These are phyloP conservation scores for Breynia disticha DNA, from an alignment of 441 rosid genomes.

Conservation along the genomic window DNA sequence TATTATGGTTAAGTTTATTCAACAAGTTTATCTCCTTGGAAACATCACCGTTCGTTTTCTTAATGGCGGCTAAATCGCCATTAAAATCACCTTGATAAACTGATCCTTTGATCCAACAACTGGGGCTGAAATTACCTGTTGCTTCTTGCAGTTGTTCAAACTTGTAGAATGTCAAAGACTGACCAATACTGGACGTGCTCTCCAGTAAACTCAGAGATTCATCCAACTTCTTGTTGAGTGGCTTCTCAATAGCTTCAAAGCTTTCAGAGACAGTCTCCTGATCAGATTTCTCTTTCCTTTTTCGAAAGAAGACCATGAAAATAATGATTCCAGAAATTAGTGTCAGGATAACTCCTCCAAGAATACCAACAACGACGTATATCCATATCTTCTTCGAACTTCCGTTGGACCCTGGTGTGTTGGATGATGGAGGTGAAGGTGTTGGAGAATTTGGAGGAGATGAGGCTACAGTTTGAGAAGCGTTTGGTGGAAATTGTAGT, in stretches of 20 bases:
- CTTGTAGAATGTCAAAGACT: slow-evolving; percentile 47
- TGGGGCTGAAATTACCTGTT: slow-evolving; percentile 52
- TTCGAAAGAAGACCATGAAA: slow-evolving; percentile 22
- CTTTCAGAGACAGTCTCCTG: slow-evolving; percentile 11
- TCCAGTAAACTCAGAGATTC: slow-evolving; percentile 31
- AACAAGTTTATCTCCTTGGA: slow-evolving; percentile 49
- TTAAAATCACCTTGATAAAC: slow-evolving; percentile 50
- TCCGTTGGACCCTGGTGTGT: slow-evolving; percentile 16
- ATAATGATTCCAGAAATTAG: slow-evolving; percentile 18
- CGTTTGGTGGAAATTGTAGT: slow-evolving; percentile 32
- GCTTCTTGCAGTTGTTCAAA: slow-evolving; percentile 51
- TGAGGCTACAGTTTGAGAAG: slow-evolving; percentile 24
- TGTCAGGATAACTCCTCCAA: slow-evolving; percentile 39
- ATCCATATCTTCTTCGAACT: slow-evolving; percentile 43
- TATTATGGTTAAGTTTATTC: slow-evolving; percentile 55
- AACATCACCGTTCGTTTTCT: slow-evolving; percentile 61
- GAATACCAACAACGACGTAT: slow-evolving; percentile 33
- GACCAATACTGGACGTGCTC: slow-evolving; percentile 37
- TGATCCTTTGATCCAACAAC: slow-evolving; percentile 39
- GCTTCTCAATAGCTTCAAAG: slow-evolving; percentile 30
- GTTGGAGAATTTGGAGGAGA: slow-evolving; percentile 20
- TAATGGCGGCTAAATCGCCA: slow-evolving; percentile 63
- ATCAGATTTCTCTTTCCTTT: slow-evolving; percentile 17
- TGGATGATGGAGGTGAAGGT: slow-evolving; percentile 20
- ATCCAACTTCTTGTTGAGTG: slow-evolving; percentile 23